Evolutionary conservation across 176 grass and related monocot species (phyloP), one percentile per base, ranked within the genome.

Genomic region (Ensete ventricosum): DNA sequence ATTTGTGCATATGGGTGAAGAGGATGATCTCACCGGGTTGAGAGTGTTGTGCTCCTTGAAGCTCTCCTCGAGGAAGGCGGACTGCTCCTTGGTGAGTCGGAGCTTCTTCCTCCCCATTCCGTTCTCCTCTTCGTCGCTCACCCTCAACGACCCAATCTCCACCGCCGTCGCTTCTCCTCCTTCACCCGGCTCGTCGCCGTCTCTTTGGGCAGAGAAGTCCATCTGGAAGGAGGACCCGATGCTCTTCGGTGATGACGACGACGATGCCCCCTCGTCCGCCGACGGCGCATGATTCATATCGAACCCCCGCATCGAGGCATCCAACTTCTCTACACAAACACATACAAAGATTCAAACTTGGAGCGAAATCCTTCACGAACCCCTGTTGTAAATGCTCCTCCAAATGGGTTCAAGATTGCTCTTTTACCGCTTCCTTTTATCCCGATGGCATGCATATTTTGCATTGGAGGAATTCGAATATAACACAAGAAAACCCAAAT

Each of bases 1-100:
- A 43, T 62, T 62, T 25, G 2, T 7, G 48, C 6, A 65, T 14
- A 9, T 14, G 10, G 1, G 24, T 2, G 8, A 64, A 1, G 63
- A 26, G 0, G 63, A 24, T 64, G 62, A 64, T 25, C 7, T 48
- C 14, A 60, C 73, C 73, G 54, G 73, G 54, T 75, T 75, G 25
- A 75, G 73, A 0, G 73, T 75, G 73, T 48, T 75, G 54, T 75
- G 73, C 24, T 75, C 73, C 54, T 75, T 75, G 54, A 75, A 75
- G 54, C 54, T 75, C 25, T 75, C 73, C 24, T 75, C 73, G 1
- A 75, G 73, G 73, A 75, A 75, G 53, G 54, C 73, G 9, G 73
- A 75, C 54, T 75, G 73, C 54, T 75, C 73, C 53, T 75, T 60
- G 54, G 73, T 60, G 14, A 75, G 73, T 2, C 73, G 53, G 54